These are phyloP conservation scores for Eleusine indica DNA, from an alignment of 176 grass and related monocot species.

Conservation along the genomic window DNA sequence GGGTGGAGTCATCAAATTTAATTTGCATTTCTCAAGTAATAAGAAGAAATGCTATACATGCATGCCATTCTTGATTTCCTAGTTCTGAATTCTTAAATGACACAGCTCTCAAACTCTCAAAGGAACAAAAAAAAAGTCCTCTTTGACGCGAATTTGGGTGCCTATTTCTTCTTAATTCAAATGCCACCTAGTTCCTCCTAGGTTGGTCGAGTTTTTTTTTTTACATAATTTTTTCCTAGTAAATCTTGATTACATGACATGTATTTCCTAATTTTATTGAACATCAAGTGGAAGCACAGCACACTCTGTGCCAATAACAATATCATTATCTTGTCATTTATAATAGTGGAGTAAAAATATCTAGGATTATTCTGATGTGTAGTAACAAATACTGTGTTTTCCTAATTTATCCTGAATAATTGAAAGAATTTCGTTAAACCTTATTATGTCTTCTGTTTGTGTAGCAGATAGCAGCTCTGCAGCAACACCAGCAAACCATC, in stretches of 20 bases:
- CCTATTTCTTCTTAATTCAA: too few species aligned
- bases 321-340: not conserved
- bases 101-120: not conserved
- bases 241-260: not conserved
- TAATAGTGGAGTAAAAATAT: not conserved
- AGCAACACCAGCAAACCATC: conserved; percentile 76
- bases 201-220: too few species aligned
- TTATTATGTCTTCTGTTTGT: conserved; percentile 42
- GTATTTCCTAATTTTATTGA: not conserved
- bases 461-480: conserved; percentile 85
- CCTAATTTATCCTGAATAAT: not conserved
- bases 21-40: not conserved
- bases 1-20: not conserved
- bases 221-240: not conserved
- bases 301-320: not conserved
- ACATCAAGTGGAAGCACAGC: not conserved
- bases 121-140: too few species aligned
- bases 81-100: not conserved
- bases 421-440: conserved; percentile 3
- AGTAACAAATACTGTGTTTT: not conserved
- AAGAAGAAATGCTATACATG: not conserved
- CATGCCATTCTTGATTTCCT: not conserved
- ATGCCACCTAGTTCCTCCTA: too few species aligned
- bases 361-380: not conserved
- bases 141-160: too few species aligned